These are phyloP conservation scores for Beta corolliflora DNA, from an alignment of 179 eudicot genomes.

Conservation along the genomic window DNA sequence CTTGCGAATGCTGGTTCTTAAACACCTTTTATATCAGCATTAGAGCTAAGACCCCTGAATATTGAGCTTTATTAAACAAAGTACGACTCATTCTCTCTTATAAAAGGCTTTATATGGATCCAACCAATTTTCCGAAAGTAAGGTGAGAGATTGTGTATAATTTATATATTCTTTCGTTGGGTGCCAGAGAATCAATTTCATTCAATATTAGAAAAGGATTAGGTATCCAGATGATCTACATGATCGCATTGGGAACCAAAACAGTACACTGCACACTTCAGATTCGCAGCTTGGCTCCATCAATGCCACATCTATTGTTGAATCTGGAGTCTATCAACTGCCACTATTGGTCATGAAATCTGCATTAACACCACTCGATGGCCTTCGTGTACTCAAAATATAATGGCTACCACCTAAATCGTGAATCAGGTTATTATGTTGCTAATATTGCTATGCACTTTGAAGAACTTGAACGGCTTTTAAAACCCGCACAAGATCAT, in stretches of 20 bases:
- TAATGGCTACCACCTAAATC: constrained; percentile 1
- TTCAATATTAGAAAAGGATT: no score
- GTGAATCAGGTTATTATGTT: not conserved
- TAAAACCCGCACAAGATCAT: constrained; percentile 27
- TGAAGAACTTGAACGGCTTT: constrained; percentile 33
- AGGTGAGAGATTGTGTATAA: not conserved
- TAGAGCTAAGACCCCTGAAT: constrained; percentile 37
- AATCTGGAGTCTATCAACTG: not conserved
- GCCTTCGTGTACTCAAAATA: not conserved
- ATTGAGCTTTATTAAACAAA: constrained; percentile 23
- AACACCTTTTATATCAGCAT: constrained; percentile 45
- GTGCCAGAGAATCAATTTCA: no score
- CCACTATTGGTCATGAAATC: constrained; percentile 31
- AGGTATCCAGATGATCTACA: constrained; percentile 42
- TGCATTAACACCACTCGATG: constrained; percentile 20
- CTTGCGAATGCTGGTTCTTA: constrained; percentile 34
- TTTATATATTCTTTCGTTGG: no score
- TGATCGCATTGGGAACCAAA: constrained; percentile 39
- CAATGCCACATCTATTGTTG: not conserved
- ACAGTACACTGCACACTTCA: not conserved
- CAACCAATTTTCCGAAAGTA: not conserved
- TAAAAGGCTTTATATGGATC: not conserved
- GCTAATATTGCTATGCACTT: constrained; percentile 28
- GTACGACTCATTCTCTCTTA: constrained; percentile 20
- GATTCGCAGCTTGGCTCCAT: not conserved